These are phyloP conservation scores for Populus hybrid DNA, from an alignment of 441 rosid genomes.

Conservation along the genomic window DNA sequence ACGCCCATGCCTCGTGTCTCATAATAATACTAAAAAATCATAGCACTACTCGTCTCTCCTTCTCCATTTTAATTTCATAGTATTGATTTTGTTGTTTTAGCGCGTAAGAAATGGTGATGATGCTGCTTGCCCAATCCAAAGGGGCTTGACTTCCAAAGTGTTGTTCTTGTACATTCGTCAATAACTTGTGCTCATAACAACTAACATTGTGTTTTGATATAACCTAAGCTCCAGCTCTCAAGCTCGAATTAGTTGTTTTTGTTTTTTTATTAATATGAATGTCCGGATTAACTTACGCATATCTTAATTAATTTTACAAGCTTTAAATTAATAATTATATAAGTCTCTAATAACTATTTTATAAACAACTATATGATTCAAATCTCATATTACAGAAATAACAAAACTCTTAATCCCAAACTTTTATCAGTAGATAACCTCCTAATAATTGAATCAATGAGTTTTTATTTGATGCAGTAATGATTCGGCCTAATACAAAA, in stretches of 20 bases:
- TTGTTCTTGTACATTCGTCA: neutral
- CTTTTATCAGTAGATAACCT: too few species aligned
- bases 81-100: neutral
- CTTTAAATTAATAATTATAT: too few species aligned
- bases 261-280: too few species aligned
- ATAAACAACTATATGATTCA: too few species aligned
- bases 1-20: neutral
- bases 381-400: too few species aligned
- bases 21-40: too few species aligned
- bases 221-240: neutral
- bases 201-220: neutral
- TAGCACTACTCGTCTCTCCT: neutral
- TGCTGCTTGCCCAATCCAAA: neutral
- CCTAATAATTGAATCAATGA: too few species aligned
- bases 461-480: neutral
- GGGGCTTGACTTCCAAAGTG: neutral
- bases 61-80: neutral
- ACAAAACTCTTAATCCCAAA: too few species aligned
- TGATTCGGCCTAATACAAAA: accelerated
- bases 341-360: too few species aligned
- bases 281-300: too few species aligned
- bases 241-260: neutral
- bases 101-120: neutral
- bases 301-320: too few species aligned
- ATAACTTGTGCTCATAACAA: too few species aligned